Evolutionary conservation across 257 asterid species (phyloP).

Genomic region (Solanum piurae): DNA sequence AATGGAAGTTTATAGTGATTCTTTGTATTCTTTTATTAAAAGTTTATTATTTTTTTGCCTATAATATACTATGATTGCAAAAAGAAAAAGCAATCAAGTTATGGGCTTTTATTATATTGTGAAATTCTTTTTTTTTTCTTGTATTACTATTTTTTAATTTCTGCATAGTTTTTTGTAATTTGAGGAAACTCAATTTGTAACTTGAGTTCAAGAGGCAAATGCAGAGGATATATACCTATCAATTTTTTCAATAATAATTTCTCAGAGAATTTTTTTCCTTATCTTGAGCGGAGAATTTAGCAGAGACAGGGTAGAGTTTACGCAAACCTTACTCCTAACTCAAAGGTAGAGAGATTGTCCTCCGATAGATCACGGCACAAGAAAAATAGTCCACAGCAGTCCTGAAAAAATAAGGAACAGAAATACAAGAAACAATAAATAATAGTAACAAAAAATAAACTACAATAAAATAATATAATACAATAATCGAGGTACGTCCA

Average conservation of each 20-base stretch:
- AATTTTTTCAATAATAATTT: not conserved
- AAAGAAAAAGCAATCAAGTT: not conserved
- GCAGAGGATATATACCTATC: not conserved
- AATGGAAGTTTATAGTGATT: not conserved
- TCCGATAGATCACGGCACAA: rapidly evolving
- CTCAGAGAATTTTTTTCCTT: no score
- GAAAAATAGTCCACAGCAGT: not conserved
- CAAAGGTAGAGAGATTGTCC: not conserved
- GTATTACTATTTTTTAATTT: not conserved
- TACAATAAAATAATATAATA: not conserved
- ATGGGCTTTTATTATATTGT: not conserved
- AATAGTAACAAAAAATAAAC: not conserved
- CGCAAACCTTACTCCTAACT: not conserved
- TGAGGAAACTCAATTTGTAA: not conserved
- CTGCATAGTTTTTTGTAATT: not conserved
- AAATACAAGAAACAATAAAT: not conserved
- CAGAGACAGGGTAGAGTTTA: no score
- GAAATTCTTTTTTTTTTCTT: not conserved
- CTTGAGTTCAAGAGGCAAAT: not conserved
- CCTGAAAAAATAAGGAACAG: not conserved
- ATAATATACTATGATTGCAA: not conserved
- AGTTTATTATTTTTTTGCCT: not conserved
- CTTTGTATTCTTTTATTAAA: not conserved
- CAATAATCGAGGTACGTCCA: not conserved
- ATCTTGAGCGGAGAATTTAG: no score